These are phyloP conservation scores for Stephania yunnanensis DNA, from an alignment of 164 flowering plant species.

Conservation along the genomic window DNA sequence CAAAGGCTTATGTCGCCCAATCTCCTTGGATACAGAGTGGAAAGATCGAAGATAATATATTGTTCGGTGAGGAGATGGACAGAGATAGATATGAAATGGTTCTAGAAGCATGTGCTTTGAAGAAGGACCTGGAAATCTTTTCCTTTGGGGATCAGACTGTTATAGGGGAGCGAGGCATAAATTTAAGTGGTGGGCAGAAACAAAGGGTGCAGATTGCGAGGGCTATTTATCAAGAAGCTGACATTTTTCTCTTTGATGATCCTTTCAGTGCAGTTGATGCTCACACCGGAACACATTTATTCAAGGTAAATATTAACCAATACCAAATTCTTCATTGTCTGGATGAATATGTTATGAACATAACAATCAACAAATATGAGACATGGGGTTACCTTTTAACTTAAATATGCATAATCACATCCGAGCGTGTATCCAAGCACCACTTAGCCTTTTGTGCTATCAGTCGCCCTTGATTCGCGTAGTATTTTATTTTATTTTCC, in stretches of 20 bases:
- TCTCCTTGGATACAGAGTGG: conserved; percentile 94
- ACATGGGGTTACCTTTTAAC: neutral
- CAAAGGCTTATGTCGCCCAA: conserved; percentile 80
- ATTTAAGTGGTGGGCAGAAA: conserved; percentile 92
- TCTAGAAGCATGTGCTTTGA: conserved; percentile 70
- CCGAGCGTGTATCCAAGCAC: too few species aligned
- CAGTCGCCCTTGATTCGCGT: neutral
- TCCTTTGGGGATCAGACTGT: conserved; percentile 77
- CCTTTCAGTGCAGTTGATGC: conserved; percentile 97
- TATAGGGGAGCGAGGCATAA: conserved; percentile 88
- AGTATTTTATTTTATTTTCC: too few species aligned
- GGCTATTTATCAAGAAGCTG: conserved; percentile 83
- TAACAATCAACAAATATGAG: neutral
- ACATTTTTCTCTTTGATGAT: conserved; percentile 79
- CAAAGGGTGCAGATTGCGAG: conserved; percentile 89
- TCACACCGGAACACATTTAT: conserved; percentile 80
- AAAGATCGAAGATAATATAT: conserved; percentile 71
- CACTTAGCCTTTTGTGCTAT: neutral
- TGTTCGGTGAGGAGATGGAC: conserved; percentile 81
- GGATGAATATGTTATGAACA: neutral
- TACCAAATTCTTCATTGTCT: neutral
- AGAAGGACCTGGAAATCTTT: conserved; percentile 72
- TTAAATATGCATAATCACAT: neutral
- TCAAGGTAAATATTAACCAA: conserved; percentile 39
- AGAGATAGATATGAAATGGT: conserved; percentile 55